Percentiles rank a stretch among this genome's conserved stretches.
These are phyloP conservation scores for Trichoderma koningii DNA, from an alignment of 2,329 filamentous ascomycete species.

Conservation along the genomic window DNA sequence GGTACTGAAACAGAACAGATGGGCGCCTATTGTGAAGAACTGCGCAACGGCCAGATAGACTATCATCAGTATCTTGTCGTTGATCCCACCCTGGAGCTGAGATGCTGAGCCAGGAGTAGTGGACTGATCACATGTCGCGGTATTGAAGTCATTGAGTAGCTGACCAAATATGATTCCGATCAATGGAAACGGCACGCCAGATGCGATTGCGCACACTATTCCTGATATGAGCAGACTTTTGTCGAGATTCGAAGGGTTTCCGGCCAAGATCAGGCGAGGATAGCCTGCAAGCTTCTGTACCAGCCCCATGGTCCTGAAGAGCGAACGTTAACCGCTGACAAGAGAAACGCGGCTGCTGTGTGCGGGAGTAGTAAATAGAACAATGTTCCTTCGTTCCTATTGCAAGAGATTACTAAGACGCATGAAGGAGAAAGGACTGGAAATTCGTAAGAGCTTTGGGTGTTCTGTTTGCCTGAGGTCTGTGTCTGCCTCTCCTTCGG, in stretches of 20 bases:
- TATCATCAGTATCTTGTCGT: slow-evolving; percentile 55
- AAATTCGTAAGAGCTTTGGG: too few species aligned
- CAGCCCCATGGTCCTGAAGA: not conserved
- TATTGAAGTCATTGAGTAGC: slow-evolving; percentile 56
- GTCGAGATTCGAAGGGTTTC: slow-evolving; percentile 30
- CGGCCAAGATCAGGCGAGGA: slow-evolving; percentile 2
- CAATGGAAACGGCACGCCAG: slow-evolving; percentile 57
- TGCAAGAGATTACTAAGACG: too few species aligned
- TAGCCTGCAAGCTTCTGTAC: not conserved
- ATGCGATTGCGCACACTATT: slow-evolving; percentile 19
- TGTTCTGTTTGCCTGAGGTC: too few species aligned
- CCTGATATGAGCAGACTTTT: slow-evolving; percentile 28
- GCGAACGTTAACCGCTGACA: not conserved
- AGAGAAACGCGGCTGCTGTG: not conserved
- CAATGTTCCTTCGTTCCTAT: too few species aligned
- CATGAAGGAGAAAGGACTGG: too few species aligned
- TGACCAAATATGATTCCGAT: slow-evolving; percentile 59
- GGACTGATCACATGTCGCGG: slow-evolving; percentile 45
- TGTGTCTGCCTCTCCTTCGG: too few species aligned
- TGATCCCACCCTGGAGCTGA: slow-evolving; percentile 40
- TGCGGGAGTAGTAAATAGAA: not conserved
- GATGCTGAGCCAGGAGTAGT: slow-evolving; percentile 30
- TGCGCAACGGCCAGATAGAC: slow-evolving; percentile 62
- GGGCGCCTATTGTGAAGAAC: slow-evolving; percentile 59
- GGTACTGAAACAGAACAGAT: slow-evolving; percentile 61